Base-by-base conservation (phyloP, 305 asterid genomes). In the Nicotiana rustica region DNA sequence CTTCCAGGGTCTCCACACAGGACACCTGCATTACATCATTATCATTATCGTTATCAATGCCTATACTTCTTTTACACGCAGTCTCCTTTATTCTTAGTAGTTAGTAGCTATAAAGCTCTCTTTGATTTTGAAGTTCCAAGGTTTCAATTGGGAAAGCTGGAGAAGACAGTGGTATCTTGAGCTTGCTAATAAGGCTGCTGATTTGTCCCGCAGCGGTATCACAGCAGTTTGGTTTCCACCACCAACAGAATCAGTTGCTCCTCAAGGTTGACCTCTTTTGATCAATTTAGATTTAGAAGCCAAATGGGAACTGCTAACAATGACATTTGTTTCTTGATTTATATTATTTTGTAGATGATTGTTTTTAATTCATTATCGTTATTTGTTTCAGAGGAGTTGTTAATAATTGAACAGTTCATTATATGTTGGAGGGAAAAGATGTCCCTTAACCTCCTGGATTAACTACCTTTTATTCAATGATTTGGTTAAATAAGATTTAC, bases 61-160 rank as follows among this genome's bases (percentile, higher is more conserved):
- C 62, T 25, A 41, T 75, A 52, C 52, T 52, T 75, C 64, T 75
- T 75, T 75, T 75, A 25, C 65, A 29, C 15, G n/a, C 8, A 19
- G 47, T 29, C 29, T 8, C 79, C 49, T 70, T 13, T 14, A 75
- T 25, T 62, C 29, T 25, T 75, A 75, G 64, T 75, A 15, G 14
- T 25, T 75, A 75, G 64, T 75, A 15, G 14, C 79, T 75, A 25
- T 75, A 25, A 21, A 25, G 79, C 65, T 52, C 79, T 75, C 65
- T 75, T 75, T 52, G 44, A 75, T 75, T 49, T 75, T 75, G 64
- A 75, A 75, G 86, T 84, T 84, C 83, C 91, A 88, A 85, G 91
- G 88, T 67, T 88, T 88, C 84, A 88, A 88, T 86, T 88, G 91
- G 91, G 91, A 88, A 86, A 86, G 90, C 84, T 87, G 87, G 85